Evolutionary conservation across 768 basidiomycete genomes (phyloP), one percentile per base, ranked within the genome.

Genomic region (Lactifluus piperatus): DNA sequence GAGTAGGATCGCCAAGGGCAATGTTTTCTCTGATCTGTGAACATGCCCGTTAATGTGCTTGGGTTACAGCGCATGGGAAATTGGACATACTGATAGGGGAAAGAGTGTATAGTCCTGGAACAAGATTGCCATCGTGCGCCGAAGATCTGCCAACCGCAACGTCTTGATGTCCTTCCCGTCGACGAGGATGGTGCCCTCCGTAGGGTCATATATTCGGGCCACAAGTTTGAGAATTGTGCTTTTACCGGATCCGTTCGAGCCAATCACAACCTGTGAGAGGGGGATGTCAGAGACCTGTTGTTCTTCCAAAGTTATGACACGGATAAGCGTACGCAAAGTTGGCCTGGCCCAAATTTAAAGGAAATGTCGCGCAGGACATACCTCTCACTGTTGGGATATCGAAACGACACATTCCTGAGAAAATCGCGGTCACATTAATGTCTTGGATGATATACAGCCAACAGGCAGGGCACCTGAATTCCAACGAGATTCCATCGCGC

Each of bases 151-250:
- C n/a, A n/a, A n/a, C n/a, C n/a, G n/a, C n/a, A n/a, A n/a, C n/a
- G n/a, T n/a, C n/a, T n/a, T n/a, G n/a, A n/a, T n/a, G n/a, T n/a
- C n/a, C n/a, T n/a, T n/a, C n/a, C n/a, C n/a, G n/a, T n/a, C n/a
- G n/a, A n/a, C n/a, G n/a, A n/a, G n/a, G n/a, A n/a, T n/a, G n/a
- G n/a, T n/a, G n/a, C 88, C 88, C 55, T 85, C 84, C 3, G 71
- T 73, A 0, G 81, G 77, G 64, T 91, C 87, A 62, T 89, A 88
- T 26, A 91, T 68, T n/a, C 89, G 80, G 29, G 81, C 71, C 26
- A 88, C 77, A 44, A 91, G 75, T 68, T 91, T 91, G 43, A 91
- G 71, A 51, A 91, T 80, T 2, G 30, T 32, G 10, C 30, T n/a
- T n/a, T n/a, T n/a, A n/a, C n/a, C n/a, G n/a, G n/a, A n/a, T n/a